Base-by-base conservation (phyloP, 768 basidiomycete genomes). In the Pleurotus ostreatus region DNA sequence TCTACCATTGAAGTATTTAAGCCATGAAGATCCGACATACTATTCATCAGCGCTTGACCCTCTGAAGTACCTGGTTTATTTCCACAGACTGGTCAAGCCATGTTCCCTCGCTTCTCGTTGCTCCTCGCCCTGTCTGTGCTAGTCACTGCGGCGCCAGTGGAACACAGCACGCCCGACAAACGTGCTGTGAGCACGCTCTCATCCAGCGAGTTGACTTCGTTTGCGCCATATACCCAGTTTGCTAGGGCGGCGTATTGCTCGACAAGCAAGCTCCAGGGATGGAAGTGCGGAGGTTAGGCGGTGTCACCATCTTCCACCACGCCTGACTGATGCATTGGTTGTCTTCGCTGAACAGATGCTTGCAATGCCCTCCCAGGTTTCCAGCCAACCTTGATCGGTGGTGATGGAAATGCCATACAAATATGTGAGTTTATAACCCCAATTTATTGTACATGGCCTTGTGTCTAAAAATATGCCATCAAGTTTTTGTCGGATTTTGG, bases 401-500 rank as follows among this genome's bases (percentile, higher is more conserved):
- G 83, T 0, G 75, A 83, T 61, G 81, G 79, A 2, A 64, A 75
- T 22, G 66, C 44, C 9, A 63, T 74, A n/a, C 82, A 82, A 59
- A 73, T 72, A 34, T 83, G 82, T 82, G 59, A 56, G 71, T 60
- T 7, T 8, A 4, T 5, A 5, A 1, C 45, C 9, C 41, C 16
- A 30, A 66, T 22, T 18, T 43, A 18, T 16, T 13, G 1, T 12
- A 44, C 52, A 46, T 47, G 44, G 34, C 16, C 37, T 23, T 30
- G 30, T n/a, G 37, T 51, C 20, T 44, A 16, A 56, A 22, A 55
- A 59, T 55, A 22, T 48, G 25, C 6, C 44, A 37, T 20, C 4
- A 54, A 84, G 82, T 70, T 60, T 84, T 76, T 60, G 81, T 84
- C 16, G 84, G 84, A 5, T 83, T 78, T 60, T 83, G 80, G 73